Evolutionary conservation across 352 stramenopile species (phyloP).

Genomic region (Globisporangium solare): DNA sequence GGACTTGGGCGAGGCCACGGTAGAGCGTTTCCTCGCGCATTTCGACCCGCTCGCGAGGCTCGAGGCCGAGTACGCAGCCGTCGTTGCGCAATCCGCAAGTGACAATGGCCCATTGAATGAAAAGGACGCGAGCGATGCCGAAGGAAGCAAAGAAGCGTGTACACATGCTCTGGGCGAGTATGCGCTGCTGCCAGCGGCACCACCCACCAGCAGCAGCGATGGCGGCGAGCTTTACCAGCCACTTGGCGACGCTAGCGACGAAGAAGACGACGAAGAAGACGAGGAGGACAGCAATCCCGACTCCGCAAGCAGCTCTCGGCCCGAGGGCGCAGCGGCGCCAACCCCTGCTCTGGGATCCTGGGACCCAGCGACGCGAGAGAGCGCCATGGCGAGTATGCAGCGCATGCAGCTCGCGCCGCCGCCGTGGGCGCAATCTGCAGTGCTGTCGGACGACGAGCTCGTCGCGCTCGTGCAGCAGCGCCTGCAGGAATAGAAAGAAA

Average conservation of each 20-base stretch:
- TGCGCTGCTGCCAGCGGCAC: constrained; percentile 16
- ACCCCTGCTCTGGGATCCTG: constrained; percentile 6
- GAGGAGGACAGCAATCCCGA: not conserved
- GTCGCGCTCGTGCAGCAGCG: constrained; percentile 43
- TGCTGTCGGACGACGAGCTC: constrained; percentile 52
- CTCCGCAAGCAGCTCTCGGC: not conserved
- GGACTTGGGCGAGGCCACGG: not conserved
- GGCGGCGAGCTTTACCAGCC: constrained; percentile 11
- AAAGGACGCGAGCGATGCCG: constrained; percentile 18
- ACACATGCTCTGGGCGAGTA: constrained; percentile 1
- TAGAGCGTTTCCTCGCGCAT: constrained; percentile 26
- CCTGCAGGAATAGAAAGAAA: constrained; percentile 8
- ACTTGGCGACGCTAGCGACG: constrained; percentile 10
- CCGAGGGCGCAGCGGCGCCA: not conserved
- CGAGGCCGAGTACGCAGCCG: constrained; percentile 58
- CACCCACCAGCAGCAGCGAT: constrained; percentile 15
- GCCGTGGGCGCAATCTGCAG: constrained; percentile 32
- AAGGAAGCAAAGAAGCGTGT: constrained; percentile 11
- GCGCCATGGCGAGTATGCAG: constrained; percentile 60
- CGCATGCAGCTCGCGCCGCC: constrained; percentile 39
- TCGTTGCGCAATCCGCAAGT: constrained; percentile 38
- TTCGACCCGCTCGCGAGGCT: constrained; percentile 50
- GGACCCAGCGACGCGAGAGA: constrained; percentile 23
- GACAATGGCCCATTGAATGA: constrained; percentile 2
- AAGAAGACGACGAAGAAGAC: constrained; percentile 10